A percentile compares a stretch with the other conserved stretches of the same genome.
Evolutionary conservation across 2,329 filamentous ascomycete genomes (phyloP).

Genomic region (Leptosphaerulina australis): DNA sequence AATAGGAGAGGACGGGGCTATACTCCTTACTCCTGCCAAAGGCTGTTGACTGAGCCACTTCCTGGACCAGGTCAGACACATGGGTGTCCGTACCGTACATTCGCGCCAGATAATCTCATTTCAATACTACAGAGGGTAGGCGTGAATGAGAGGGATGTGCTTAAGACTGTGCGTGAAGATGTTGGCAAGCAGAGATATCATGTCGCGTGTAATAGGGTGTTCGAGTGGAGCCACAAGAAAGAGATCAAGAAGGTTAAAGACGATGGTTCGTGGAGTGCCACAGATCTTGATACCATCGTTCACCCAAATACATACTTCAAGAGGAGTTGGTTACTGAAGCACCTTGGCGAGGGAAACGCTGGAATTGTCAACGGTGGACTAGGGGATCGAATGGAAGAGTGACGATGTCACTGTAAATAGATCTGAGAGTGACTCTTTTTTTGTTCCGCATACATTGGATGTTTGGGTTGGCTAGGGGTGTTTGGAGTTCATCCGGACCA

Average conservation of each 20-base stretch:
- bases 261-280: slow-evolving; percentile 57
- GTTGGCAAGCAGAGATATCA: slow-evolving; percentile 88
- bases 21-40: slow-evolving; percentile 91
- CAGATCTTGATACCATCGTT: slow-evolving; percentile 90
- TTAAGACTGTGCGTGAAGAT: slow-evolving; percentile 85
- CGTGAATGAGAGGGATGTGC: slow-evolving; percentile 75
- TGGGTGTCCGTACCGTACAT: slow-evolving; percentile 96
- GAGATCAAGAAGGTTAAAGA: slow-evolving; percentile 60
- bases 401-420: not conserved
- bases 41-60: slow-evolving; percentile 86
- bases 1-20: slow-evolving; percentile 88
- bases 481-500: not conserved
- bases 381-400: slow-evolving; percentile 46
- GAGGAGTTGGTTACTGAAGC: slow-evolving; percentile 86
- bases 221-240: slow-evolving; percentile 80
- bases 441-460: not conserved
- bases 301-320: slow-evolving; percentile 99
- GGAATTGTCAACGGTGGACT: slow-evolving; percentile 32
- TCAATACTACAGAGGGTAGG: slow-evolving; percentile 77
- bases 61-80: slow-evolving; percentile 88
- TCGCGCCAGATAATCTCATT: slow-evolving; percentile 83
- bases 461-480: not conserved
- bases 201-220: slow-evolving; percentile 95
- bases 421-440: too few relatives aligned
- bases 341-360: slow-evolving; percentile 62